Conservation (phyloP, 805 yeast species). For the Saturnispora galanensis region DNA sequence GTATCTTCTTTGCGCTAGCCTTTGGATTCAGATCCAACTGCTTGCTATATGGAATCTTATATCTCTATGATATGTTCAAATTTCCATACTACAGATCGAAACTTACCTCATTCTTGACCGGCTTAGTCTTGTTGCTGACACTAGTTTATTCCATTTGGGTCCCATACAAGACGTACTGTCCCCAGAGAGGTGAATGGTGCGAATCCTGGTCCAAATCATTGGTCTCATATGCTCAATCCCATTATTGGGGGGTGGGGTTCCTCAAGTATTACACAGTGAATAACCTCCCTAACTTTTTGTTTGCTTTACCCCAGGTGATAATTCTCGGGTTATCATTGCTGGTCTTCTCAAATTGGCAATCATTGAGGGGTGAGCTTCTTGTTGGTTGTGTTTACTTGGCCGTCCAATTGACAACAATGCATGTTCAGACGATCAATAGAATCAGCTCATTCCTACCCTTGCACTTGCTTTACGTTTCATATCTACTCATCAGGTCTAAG, state of each 20-base stretch:
- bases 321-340: conserved; percentile 34
- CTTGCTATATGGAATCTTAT: conserved; percentile 59
- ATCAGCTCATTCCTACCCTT: conserved; percentile 70
- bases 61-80: conserved; percentile 42
- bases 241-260: conserved; percentile 83
- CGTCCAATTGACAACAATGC: conserved; percentile 54
- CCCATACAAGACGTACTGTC: conserved; percentile 58
- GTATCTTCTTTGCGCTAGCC: conserved; percentile 44
- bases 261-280: conserved; percentile 71
- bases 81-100: conserved; percentile 10
- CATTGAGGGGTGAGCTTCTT: conserved; percentile 31
- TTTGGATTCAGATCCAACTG: conserved; percentile 70
- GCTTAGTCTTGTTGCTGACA: conserved; percentile 39
- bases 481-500: conserved; percentile 4
- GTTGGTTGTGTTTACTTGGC: conserved; percentile 37
- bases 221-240: conserved; percentile 59
- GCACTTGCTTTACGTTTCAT: conserved; percentile 60
- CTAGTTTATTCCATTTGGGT: conserved; percentile 38
- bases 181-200: conserved; percentile 76
- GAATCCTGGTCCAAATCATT: conserved; percentile 43
- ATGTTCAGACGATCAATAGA: conserved; percentile 79
- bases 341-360: conserved; percentile 24
- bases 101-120: conserved; percentile 39
- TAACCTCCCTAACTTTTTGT: conserved; percentile 73
- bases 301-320: conserved; percentile 60